Evolutionary conservation across 257 asterid species (phyloP).

Genomic region (Fraxinus excelsior): DNA sequence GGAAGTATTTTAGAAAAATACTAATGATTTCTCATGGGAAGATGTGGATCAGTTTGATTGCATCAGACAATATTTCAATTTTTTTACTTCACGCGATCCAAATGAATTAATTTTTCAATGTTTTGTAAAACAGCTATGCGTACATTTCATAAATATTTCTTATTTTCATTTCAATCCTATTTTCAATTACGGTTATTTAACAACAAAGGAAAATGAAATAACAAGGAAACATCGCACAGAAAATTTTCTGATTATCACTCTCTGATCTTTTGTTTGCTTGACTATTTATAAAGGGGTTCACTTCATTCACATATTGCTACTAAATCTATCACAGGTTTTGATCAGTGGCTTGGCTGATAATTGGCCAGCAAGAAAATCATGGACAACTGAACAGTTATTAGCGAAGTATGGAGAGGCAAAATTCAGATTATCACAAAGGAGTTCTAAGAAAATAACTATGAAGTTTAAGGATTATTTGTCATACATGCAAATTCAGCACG

Average conservation of each 20-base stretch:
- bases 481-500: constrained; percentile 82
- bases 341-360: constrained; percentile 76
- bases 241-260: constrained; percentile 17
- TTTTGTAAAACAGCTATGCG: not conserved
- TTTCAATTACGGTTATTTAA: not conserved
- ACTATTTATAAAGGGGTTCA: constrained; percentile 20
- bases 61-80: not conserved
- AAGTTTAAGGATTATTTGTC: constrained; percentile 78
- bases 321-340: constrained; percentile 56
- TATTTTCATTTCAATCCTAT: not conserved
- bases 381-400: constrained; percentile 75
- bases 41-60: not conserved
- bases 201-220: constrained; percentile 1
- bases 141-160: not conserved
- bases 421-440: constrained; percentile 84
- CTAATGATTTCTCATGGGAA: constrained; percentile 19
- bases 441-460: constrained; percentile 71
- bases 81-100: not conserved
- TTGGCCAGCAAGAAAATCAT: constrained; percentile 86
- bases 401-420: constrained; percentile 63
- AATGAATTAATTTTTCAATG: constrained; percentile 14
- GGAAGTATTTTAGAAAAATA: constrained; percentile 1
- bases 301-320: constrained; percentile 19
- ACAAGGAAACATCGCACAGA: constrained; percentile 5
- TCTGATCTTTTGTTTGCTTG: constrained; percentile 11